phyloP scores from a whole-genome alignment of 305 asterid species.

The Fraxinus angustifolia region DNA sequence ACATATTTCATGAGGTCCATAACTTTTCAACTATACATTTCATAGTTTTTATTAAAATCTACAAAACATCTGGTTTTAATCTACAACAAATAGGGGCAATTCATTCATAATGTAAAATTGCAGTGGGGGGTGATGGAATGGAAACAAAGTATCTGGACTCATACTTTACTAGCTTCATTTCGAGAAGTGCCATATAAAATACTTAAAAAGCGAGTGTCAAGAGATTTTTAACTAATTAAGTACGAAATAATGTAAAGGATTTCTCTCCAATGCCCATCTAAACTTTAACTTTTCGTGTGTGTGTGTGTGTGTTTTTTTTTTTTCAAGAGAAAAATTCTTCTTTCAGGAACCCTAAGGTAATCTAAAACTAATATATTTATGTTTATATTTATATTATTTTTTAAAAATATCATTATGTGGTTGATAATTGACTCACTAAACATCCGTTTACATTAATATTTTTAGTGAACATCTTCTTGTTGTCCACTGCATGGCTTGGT shows the following conservation, averaged over 20 bases:
- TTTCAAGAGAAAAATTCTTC: background rate
- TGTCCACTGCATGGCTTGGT: background rate
- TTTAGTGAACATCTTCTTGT: too few species aligned
- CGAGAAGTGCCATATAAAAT: background rate
- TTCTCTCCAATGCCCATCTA: background rate
- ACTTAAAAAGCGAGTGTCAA: background rate
- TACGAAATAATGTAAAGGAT: background rate
- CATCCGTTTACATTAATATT: background rate
- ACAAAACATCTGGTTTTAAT: too few species aligned
- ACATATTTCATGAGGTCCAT: too few species aligned
- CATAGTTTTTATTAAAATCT: too few species aligned
- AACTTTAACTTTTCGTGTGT: background rate
- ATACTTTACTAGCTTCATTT: background rate
- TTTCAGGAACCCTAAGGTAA: background rate
- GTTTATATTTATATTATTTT: too few species aligned
- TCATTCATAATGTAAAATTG: background rate
- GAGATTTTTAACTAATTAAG: background rate
- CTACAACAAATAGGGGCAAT: too few species aligned
- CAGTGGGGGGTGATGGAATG: background rate
- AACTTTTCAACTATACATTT: too few species aligned
- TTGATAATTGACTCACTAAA: background rate
- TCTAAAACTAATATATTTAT: background rate
- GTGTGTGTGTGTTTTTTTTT: background rate
- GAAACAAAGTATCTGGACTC: background rate
- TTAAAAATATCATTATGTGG: too few species aligned